These are phyloP conservation scores for Pisolithus albus DNA, from an alignment of 768 basidiomycete genomes.

Conservation along the genomic window DNA sequence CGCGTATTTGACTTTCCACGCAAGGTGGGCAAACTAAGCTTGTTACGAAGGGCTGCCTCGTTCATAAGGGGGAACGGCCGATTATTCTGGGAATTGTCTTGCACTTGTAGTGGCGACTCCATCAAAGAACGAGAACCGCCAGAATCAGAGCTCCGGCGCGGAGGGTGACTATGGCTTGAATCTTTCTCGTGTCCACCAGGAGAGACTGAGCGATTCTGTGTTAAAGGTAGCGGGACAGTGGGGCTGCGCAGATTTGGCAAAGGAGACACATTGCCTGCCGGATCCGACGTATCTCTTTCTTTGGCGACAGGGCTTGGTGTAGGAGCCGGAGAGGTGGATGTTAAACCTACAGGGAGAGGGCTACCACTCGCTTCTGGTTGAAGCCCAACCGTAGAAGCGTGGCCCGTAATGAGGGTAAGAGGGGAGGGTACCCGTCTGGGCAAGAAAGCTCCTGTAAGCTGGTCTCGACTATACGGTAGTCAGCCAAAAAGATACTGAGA, in stretches of 20 bases:
- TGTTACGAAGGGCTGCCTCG: constrained; percentile 41
- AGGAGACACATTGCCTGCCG: constrained; percentile 9
- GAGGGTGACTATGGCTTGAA: constrained; percentile 15
- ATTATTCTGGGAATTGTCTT: constrained; percentile 30
- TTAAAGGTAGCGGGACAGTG: constrained; percentile 9
- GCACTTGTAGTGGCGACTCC: constrained; percentile 35
- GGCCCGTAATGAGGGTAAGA: constrained; percentile 32
- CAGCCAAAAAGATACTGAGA: neutral
- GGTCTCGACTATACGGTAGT: constrained; percentile 15
- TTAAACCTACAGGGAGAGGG: constrained; percentile 6
- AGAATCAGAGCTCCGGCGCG: constrained; percentile 21
- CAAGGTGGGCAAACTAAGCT: constrained; percentile 64
- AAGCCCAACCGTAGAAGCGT: constrained; percentile 14
- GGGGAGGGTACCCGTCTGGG: constrained; percentile 24
- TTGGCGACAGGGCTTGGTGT: constrained; percentile 7
- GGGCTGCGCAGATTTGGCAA: constrained; percentile 7
- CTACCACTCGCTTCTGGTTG: neutral
- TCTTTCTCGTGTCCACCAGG: constrained; percentile 12
- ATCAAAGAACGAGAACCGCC: constrained; percentile 29
- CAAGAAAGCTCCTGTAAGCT: neutral
- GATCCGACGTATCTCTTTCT: constrained; percentile 15
- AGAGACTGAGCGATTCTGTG: constrained; percentile 11
- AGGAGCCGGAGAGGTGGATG: constrained; percentile 7
- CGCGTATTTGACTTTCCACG: constrained; percentile 34
- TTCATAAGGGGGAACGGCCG: constrained; percentile 23